Base-by-base conservation (phyloP, 345 rosid species). In the Euphorbia peplus region DNA sequence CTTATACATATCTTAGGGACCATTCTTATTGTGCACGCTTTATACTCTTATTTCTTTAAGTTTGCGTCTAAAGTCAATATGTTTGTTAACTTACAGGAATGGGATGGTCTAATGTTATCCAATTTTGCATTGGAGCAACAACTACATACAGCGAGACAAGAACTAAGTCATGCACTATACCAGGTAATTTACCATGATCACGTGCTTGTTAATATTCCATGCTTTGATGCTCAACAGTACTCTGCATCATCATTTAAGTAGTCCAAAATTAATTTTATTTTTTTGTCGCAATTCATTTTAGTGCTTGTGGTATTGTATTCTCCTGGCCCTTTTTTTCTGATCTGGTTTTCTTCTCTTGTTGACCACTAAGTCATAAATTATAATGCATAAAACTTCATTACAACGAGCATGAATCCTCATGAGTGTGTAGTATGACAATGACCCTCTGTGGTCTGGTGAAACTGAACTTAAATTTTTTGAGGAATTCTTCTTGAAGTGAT, bases 111-210 rank as follows among this genome's bases (percentile, higher is more conserved):
- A 74, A 91, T 89, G 98, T 82, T 93, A 61, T 88, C 99, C 32
- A 91, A 95, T 80, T 95, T 86, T 83, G 88, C 99, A 5, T 75
- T 91, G 88, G 99, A 95, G 82, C 97, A 91, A 79, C 97, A 95
- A 78, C 78, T 95, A 60, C 99, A 91, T 73, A 84, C 91, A 25
- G 98, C 99, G 21, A 87, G 99, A 79, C 96, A 91, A 81, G 99
- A 95, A 84, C 83, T 95, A 69, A 95, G 97, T 75, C 97, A 93
- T 84, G 97, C 96, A 24, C 75, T 93, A 32, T 91, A 93, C 83
- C 98, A 93, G 97, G 98, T 93, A 80, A 71, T 19, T 42, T 28
- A 50, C 29, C 44, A n/a, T 15, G 10, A 37, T 56, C 35, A 13
- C 2, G 60, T 18, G 44, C 25, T 13, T 59, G 29, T 24, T 18